Evolutionary conservation across 2,329 filamentous ascomycete genomes (phyloP), one percentile per base, ranked within the genome.

Genomic region (Drechslerella dactyloides): DNA sequence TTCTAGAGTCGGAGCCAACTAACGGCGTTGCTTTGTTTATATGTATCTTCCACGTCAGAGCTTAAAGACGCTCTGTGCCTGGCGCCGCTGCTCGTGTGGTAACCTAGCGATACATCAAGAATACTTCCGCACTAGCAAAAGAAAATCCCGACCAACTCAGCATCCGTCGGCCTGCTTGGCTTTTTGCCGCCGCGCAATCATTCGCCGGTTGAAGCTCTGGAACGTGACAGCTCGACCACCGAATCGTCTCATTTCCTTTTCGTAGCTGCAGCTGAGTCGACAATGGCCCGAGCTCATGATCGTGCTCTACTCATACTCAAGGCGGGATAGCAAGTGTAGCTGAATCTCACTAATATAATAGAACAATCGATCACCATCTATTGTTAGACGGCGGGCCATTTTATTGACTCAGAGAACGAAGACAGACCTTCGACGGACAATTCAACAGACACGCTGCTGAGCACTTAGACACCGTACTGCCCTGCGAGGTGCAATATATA

Each of bases 21-120:
- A 33, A 33, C 3, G 8, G 8, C 27, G 23, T 1, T 51, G 37
- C 24, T 23, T 8, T 37, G 56, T 13, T 30, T 37, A 24, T 66
- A n/a, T 19, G n/a, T n/a, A n/a, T 46, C 40, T 53, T 70, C 65
- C 65, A 70, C 65, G 65, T 70, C 65, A 70, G 65, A 70, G 52
- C 46, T 52, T 21, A n/a, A 50, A 19, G 8, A 57, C 24, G 56
- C 61, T 48, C 33, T 60, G 46, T 50, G 37, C 55, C 52, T 59
- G 30, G 51, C n/a, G 54, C 17, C 21, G 65, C 19, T 23, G 44
- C 44, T 21, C 44, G 44, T 48, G 21, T 48, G 11, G 8, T 19
- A 48, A 48, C 44, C 44, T 19, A 11, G n/a, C 15, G 21, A 21
- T 48, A 48, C 44, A 37, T 63, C n/a, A 48, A 35, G 33, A 59